Base-by-base conservation (phyloP, 2,329 filamentous ascomycete genomes). In the Blastomyces gilchristii region DNA sequence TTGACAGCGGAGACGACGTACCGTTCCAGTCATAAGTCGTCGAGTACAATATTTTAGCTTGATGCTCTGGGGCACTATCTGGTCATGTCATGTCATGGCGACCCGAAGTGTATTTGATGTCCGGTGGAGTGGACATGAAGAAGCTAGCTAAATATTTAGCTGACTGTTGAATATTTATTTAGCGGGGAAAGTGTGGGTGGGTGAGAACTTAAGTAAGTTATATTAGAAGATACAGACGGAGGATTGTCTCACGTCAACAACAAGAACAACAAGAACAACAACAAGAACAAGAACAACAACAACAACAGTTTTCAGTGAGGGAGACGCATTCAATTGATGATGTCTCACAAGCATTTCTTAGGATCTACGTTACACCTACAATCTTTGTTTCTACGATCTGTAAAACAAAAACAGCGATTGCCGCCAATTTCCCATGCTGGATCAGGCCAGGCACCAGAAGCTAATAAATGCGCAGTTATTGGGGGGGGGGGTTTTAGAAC, bases 381-480 rank as follows among this genome's bases (percentile, higher is more conserved):
- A 37, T 18, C 16, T n/a, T 31, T 18, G n/a, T 31, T 54, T 37
- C 25, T 54, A 18, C 28, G 9, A n/a, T 11, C 11, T 54, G 31
- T 37, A 11, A 54, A 37, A 54, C n/a, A 54, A 31, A 50, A 31
- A 50, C 22, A 41, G 5, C 53, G 22, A 4, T 16, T 37, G 7
- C 16, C 8, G 4, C 14, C 14, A 5, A 16, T 14, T 34, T 2
- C 5, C 22, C 28, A 25, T 31, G 9, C 31, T 3, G 54, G 54
- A n/a, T 39, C 54, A 58, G 54, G 54, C 54, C 54, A 58, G 34
- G 54, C 54, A 58, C 54, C 54, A 39, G 31, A 58, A 11, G 54
- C 54, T 58, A 41, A 31, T 31, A 31, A 31, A 31, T 31, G 4
- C n/a, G n/a, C n/a, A 22, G n/a, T 22, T 22, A 22, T 22, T 22